Percentiles rank a stretch among this genome's conserved stretches.
These are phyloP conservation scores for Cardamine resedifolia DNA, from an alignment of 345 rosid genomes.

Conservation along the genomic window DNA sequence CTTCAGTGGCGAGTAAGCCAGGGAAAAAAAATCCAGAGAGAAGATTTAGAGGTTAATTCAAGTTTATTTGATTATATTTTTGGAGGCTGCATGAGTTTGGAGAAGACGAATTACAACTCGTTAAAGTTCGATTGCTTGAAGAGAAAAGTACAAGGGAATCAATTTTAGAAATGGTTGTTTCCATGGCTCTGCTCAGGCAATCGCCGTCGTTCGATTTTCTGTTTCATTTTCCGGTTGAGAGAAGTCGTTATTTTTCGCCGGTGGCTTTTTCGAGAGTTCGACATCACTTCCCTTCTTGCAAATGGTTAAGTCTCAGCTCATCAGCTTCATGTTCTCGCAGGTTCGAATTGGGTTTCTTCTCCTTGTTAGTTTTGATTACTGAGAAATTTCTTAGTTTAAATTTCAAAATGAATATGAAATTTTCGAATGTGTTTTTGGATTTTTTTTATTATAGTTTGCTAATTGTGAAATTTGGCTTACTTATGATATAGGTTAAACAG, in stretches of 20 bases:
- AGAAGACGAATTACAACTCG: constrained; percentile 35
- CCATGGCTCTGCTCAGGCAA: constrained; percentile 48
- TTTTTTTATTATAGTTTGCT: neutral
- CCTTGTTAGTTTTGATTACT: neutral
- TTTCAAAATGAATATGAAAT: neutral
- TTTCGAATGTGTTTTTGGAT: too few relatives aligned
- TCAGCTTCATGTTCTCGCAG: constrained; percentile 34
- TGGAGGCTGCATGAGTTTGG: constrained; percentile 62
- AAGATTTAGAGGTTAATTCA: neutral
- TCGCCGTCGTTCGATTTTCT: constrained; percentile 38
- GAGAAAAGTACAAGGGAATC: constrained; percentile 35
- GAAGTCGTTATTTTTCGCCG: constrained; percentile 40
- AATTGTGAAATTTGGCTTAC: neutral
- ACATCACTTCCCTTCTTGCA: constrained; percentile 61
- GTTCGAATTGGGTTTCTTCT: constrained; percentile 26
- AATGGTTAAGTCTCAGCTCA: constrained; percentile 53
- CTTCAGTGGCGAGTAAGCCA: neutral
- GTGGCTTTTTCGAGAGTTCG: constrained; percentile 48
- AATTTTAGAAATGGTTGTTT: constrained; percentile 40
- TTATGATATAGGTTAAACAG: constrained; percentile 47
- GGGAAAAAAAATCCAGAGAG: constrained; percentile 7
- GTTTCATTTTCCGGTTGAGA: constrained; percentile 38
- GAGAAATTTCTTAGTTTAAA: neutral
- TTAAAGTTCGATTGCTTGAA: constrained; percentile 47
- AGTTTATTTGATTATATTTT: neutral